These are phyloP conservation scores for Heritiera fomes DNA, from an alignment of 345 rosid genomes.

Conservation along the genomic window DNA sequence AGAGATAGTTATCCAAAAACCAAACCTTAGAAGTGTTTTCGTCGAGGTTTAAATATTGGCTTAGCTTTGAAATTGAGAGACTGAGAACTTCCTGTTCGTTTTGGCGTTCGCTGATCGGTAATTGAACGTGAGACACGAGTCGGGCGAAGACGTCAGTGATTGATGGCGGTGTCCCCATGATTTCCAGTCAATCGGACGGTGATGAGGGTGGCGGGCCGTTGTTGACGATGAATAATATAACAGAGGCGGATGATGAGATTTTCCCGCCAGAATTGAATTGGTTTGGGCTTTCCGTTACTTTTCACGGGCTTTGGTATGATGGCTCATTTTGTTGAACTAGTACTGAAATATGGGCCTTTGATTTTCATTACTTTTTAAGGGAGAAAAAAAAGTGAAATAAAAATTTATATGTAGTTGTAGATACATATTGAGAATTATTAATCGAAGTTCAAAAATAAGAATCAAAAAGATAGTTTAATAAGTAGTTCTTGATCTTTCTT, in stretches of 20 bases:
- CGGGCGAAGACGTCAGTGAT: slow-evolving; percentile 43
- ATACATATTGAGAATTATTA: too few relatives aligned
- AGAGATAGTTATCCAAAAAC: slow-evolving; percentile 60
- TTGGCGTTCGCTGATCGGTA: slow-evolving; percentile 15
- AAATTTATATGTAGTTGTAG: too few relatives aligned
- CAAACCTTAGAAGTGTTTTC: slow-evolving; percentile 37
- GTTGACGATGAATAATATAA: background rate
- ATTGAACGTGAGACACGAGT: slow-evolving; percentile 44
- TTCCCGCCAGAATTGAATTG: slow-evolving; percentile 1
- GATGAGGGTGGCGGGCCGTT: background rate
- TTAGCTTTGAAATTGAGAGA: slow-evolving; percentile 53
- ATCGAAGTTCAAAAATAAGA: too few relatives aligned
- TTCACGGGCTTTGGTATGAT: background rate
- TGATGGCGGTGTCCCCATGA: slow-evolving; percentile 30
- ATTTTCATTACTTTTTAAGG: background rate
- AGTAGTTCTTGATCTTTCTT: too few relatives aligned
- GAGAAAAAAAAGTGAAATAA: too few relatives aligned
- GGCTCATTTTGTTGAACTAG: background rate
- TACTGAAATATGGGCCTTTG: background rate
- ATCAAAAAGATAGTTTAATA: too few relatives aligned
- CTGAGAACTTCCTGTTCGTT: slow-evolving; percentile 34
- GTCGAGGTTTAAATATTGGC: slow-evolving; percentile 52
- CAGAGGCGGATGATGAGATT: background rate
- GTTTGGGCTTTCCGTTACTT: background rate
- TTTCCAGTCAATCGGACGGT: background rate